Base-by-base conservation (phyloP, 192 early-diverging fungal species). In the Allomyces javanicus region DNA sequence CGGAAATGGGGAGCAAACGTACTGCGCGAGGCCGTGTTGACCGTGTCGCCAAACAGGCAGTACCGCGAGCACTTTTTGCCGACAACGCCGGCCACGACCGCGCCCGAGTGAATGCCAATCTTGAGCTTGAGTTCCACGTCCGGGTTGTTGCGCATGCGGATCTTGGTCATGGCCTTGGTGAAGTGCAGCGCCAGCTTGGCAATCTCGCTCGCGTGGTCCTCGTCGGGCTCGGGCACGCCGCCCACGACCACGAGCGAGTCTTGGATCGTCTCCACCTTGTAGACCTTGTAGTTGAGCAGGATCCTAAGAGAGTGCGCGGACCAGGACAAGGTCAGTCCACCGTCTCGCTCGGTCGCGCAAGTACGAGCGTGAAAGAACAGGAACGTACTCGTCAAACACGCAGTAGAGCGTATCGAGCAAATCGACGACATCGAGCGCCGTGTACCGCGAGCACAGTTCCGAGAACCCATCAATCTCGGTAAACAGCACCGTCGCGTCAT, bases 181-280 rank as follows among this genome's bases (percentile, higher is more conserved):
- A 77, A 66, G 24, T 70, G 65, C 11, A 77, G 63, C 24, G 76
- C 68, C 67, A 73, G 55, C 22, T 67, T 67, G 50, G 72, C 70
- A 11, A 76, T 69, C 27, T 69, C 65, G n/a, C 44, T 7, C 14
- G 76, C 76, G 62, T 78, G 74, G 62, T 62, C 6, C 25, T 55
- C 62, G 44, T 65, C 68, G 62, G 67, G 65, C 9, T 66, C 22
- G 24, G 73, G 67, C 10, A 78, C 17, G 7, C 76, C 76, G 6
- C 72, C 63, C 44, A 67, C 75, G 44, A 76, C 67, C 74, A 75
- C 68, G 67, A 70, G 74, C 24, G 63, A 62, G 67, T 77, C 76
- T 25, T 58, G 67, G 43, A 78, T 68, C 4, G 76, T 78, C 65
- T 78, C 76, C 25, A 78, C 76, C 64, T 78, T 78, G 71, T 78